These are phyloP conservation scores for Quambalaria eucalypti DNA, from an alignment of 1,284 basidiomycete species.

Conservation along the genomic window DNA sequence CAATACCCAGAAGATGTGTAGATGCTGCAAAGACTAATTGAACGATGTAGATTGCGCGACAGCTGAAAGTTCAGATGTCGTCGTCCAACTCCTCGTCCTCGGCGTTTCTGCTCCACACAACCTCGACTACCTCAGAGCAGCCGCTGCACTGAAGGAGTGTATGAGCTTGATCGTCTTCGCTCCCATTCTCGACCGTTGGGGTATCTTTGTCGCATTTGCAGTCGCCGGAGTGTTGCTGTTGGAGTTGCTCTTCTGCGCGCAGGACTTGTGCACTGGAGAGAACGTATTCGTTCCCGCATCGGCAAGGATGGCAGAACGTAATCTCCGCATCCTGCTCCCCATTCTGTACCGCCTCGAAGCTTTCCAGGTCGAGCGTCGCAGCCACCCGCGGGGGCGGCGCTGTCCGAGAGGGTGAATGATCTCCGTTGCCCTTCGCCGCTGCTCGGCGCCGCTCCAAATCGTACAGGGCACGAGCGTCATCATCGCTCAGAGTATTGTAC, in stretches of 20 bases:
- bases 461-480: not conserved
- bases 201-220: too few species aligned
- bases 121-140: not conserved
- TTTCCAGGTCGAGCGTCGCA: not conserved
- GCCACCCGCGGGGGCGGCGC: too few species aligned
- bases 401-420: not conserved
- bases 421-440: not conserved
- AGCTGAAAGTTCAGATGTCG: too few species aligned
- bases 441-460: not conserved
- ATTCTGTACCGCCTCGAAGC: not conserved
- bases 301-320: not conserved
- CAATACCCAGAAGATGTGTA: conserved; percentile 57
- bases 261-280: not conserved
- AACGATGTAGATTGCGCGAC: too few species aligned
- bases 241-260: too few species aligned
- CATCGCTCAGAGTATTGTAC: not conserved
- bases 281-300: not conserved
- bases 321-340: not conserved
- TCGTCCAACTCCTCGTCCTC: not conserved
- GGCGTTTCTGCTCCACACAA: not conserved
- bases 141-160: not conserved
- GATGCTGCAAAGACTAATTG: too few species aligned
- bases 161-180: not conserved
- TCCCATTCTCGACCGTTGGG: too few species aligned
- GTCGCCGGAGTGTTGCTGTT: too few species aligned